Conservation (phyloP, 495 filamentous ascomycete genomes). For the Acidomyces sp. region DNA sequence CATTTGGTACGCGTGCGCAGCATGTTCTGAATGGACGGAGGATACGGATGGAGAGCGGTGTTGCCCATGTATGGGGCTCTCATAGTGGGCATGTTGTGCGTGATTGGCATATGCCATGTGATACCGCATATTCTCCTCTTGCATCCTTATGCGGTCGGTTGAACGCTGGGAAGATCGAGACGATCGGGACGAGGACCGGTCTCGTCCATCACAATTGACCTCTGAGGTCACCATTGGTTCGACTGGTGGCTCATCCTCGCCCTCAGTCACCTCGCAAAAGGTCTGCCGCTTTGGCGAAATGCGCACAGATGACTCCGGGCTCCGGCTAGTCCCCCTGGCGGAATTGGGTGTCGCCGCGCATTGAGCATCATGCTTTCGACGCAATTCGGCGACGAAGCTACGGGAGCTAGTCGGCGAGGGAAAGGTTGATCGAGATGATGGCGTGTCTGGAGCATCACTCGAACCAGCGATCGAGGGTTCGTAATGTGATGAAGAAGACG, state of each 20-base stretch:
- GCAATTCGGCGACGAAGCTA: slow-evolving; percentile 13
- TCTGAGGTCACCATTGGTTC: slow-evolving; percentile 4
- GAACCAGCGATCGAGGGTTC: slow-evolving; percentile 17
- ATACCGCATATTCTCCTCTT: slow-evolving; percentile 10
- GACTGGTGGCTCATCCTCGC: slow-evolving; percentile 5
- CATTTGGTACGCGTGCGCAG: slow-evolving; percentile 10
- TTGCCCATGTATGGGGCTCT: slow-evolving; percentile 8
- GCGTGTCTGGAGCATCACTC: slow-evolving; percentile 13
- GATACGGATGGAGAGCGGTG: slow-evolving; percentile 13
- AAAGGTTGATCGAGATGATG: slow-evolving; percentile 18
- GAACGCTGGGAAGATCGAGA: slow-evolving; percentile 7
- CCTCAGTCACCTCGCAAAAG: slow-evolving; percentile 12
- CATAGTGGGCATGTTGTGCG: slow-evolving; percentile 1
- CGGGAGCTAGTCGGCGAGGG: slow-evolving; percentile 16
- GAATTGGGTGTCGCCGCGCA: slow-evolving; percentile 18
- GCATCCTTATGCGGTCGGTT: neutral
- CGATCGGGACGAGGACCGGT: slow-evolving; percentile 12
- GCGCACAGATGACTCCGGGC: slow-evolving; percentile 9
- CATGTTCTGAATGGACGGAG: slow-evolving; percentile 3
- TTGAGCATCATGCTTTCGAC: slow-evolving; percentile 17
- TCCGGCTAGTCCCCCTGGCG: neutral
- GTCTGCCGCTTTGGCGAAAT: slow-evolving; percentile 4
- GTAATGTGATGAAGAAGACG: slow-evolving; percentile 18
- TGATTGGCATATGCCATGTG: slow-evolving; percentile 9
- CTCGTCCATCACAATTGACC: neutral